Evolutionary conservation across 164 flowering plant species (phyloP), one percentile per base, ranked within the genome.

Genomic region (Cinnamomum micranthum): DNA sequence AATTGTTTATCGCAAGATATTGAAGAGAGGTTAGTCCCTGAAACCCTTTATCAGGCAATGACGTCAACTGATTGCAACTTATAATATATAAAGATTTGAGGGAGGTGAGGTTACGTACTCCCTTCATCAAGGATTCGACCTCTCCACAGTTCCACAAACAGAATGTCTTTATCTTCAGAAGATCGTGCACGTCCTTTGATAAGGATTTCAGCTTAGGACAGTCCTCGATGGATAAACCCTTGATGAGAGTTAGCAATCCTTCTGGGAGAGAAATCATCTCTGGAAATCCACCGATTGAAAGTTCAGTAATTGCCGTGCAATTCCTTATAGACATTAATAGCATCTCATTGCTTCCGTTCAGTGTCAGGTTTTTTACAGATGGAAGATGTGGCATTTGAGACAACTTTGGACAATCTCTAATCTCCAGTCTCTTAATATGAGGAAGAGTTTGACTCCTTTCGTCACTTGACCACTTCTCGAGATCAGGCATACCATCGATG

Each of bases 121-220:
- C 76, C 6, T 62, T 7, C 24, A 78, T 64, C 72, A 74, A 59
- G 41, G 31, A 50, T 11, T 35, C 0, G 47, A 41, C 2, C 27
- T 74, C n/a, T 24, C 52, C 24, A 68, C 82, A 80, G 23, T 24
- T 0, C 25, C 0, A 24, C 25, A 24, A 24, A 0, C 1, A 0
- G 25, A 24, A 0, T 24, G 25, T 0, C n/a, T 25, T 50, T 12
- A 77, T 77, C 67, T 22, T 24, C 19, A 6, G 59, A 9, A 80
- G 27, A 41, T 41, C 11, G 47, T 41, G 47, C 47, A 41, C 47
- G 62, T 71, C 70, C 27, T 28, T 41, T 22, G 64, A 22, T 50
- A 69, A 50, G 67, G 65, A 22, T 64, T 70, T 4, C 52, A 80
- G 51, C n/a, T 78, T 62, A 0, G 71, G 74, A 68, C 79, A 80